Evolutionary conservation across 352 stramenopile species (phyloP), one percentile per base, ranked within the genome.

Genomic region (Globisporangium irregulare): DNA sequence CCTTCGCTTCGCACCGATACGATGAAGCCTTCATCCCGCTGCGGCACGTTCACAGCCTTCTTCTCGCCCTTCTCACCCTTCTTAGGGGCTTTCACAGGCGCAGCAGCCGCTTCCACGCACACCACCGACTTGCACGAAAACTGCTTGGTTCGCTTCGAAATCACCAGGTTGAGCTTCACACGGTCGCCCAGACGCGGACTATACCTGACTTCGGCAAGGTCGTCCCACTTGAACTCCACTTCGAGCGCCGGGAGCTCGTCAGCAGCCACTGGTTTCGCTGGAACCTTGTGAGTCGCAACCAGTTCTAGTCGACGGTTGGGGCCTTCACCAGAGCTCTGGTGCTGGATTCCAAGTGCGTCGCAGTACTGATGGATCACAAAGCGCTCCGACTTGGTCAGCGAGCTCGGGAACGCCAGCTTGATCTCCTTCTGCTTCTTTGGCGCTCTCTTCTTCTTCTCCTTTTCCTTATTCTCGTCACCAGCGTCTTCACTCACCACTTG

Each of bases 111-210:
- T 25, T 81, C 73, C 5, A 91, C 53, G n/a, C 78, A 79, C 50
- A 76, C 71, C 9, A 92, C 75, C 1, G 70, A 61, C 62, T 86
- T 87, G 54, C 74, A 84, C n/a, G 81, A 50, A 15, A 93, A 76
- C 58, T 91, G 75, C 61, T 92, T 93, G 0, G 77, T 89, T 2
- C 84, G 84, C 68, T 92, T 92, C 12, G 81, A 67, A 1, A 88
- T 22, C 25, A 80, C 74, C 22, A 94, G 72, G n/a, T 76, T 74
- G 27, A 91, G 82, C 34, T 78, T 79, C 22, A 94, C 80, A n/a
- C 73, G 69, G 34, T 94, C 86, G 20, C 80, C 84, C 6, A 91
- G 64, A 2, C 60, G 78, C 50, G 84, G 83, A 51, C 87, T 80
- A 70, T 94, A 92, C 25, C 86, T 76, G 38, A 93, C 79, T 48